Percentiles rank a stretch among this genome's conserved stretches.
Evolutionary conservation across 768 basidiomycete species (phyloP).

Genomic region (Trametes villosa): DNA sequence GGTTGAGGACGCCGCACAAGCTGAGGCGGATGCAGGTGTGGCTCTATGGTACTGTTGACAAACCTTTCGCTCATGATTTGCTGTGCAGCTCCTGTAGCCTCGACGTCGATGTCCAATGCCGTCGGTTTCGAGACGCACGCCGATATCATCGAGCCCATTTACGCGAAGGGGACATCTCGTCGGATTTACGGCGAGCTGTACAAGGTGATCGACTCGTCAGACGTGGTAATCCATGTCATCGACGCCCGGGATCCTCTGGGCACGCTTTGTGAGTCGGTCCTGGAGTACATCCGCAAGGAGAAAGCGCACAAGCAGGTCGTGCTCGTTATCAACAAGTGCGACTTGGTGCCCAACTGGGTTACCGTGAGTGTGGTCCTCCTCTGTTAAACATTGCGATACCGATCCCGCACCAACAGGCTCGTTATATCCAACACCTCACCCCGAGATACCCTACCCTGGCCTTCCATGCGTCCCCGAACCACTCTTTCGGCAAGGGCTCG

Average conservation of each 20-base stretch:
- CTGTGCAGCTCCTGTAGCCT: slow-evolving; percentile 47
- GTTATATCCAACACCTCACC: slow-evolving; percentile 94
- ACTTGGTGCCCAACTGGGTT: slow-evolving; percentile 98
- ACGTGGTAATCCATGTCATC: slow-evolving; percentile 92
- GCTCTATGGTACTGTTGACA: not conserved
- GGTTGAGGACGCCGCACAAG: slow-evolving; percentile 49
- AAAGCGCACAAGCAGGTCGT: slow-evolving; percentile 98
- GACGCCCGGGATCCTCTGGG: slow-evolving; percentile 96
- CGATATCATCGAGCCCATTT: slow-evolving; percentile 87
- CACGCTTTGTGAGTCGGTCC: slow-evolving; percentile 91
- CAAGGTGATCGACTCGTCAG: slow-evolving; percentile 99
- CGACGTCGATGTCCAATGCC: slow-evolving; percentile 46
- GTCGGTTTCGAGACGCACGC: slow-evolving; percentile 68
- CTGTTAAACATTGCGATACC: not conserved
- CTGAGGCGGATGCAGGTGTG: slow-evolving; percentile 51
- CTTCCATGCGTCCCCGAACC: slow-evolving; percentile 98
- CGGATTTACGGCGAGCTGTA: slow-evolving; percentile 98
- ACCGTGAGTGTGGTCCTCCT: slow-evolving; percentile 61
- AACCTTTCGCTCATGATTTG: not conserved
- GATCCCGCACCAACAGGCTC: slow-evolving; percentile 57
- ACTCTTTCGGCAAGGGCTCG: slow-evolving; percentile 98
- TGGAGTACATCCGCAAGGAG: slow-evolving; percentile 93
- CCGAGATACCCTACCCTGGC: slow-evolving; percentile 96
- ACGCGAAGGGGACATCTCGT: slow-evolving; percentile 91
- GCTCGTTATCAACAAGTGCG: slow-evolving; percentile 97